Base-by-base conservation (phyloP, 352 stramenopile genomes). In the Blastocystis sp. region DNA sequence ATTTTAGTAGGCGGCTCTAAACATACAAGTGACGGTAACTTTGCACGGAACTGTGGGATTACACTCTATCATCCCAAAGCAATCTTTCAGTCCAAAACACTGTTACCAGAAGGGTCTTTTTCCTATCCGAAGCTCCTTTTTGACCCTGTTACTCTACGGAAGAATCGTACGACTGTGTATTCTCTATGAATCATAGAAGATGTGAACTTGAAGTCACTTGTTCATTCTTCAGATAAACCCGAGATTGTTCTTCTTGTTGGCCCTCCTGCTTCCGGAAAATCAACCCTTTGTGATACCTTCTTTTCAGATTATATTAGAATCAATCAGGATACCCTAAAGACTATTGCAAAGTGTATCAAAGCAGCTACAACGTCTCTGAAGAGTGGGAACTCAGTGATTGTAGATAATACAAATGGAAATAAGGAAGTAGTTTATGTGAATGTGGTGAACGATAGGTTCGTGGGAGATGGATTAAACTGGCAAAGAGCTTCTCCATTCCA, bases 301-400 rank as follows among this genome's bases (percentile, higher is more conserved):
- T 88, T 93, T 94, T 22, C 91, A 91, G 91, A 90, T 0, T 95
- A 96, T 91, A 89, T 90, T 7, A 77, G 93, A 51, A 91, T 97
- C 42, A 96, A 92, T 44, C 94, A 96, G 90, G 94, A 97, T 80
- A 92, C 94, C 37, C 91, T 96, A 53, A 94, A 94, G 70, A 95
- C 93, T 5, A 77, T 92, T 37, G 81, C 90, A 1, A 95, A 94
- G 68, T 97, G 94, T 90, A 94, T 93, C 60, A 92, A 91, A 22
- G 92, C 90, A 42, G 94, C 92, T 30, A 66, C 91, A 9, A 92
- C 94, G 60, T 91, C 90, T 0, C 91, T 97, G 27, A 79, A 90
- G 1, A 64, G 91, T 27, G 92, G 93, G 30, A 92, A 93, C 62
- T 96, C 92, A 90, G 92, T 96, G 40, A 90, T 96, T 24, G 90